Conservation (phyloP, 2,329 filamentous ascomycete species). For the Ramularia endophylla region DNA sequence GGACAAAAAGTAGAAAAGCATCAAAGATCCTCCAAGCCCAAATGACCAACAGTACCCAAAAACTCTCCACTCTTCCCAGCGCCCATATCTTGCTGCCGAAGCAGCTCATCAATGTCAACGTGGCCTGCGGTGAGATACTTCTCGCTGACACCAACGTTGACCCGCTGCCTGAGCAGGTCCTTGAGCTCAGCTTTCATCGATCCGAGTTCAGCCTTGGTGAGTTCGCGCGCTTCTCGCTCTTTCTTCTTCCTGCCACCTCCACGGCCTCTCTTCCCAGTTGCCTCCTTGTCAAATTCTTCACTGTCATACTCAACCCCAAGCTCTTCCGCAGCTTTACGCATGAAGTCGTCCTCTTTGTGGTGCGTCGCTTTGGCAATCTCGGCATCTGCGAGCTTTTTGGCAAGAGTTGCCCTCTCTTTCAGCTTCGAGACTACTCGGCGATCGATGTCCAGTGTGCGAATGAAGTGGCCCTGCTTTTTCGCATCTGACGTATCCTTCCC, state of each 20-base stretch:
- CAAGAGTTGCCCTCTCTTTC: slow-evolving; percentile 68
- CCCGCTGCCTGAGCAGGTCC: slow-evolving; percentile 61
- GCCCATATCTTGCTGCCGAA: slow-evolving; percentile 39
- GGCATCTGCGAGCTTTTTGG: slow-evolving; percentile 83
- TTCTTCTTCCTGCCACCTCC: slow-evolving; percentile 69
- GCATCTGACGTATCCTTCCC: slow-evolving; percentile 42
- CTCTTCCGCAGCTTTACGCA: slow-evolving; percentile 80
- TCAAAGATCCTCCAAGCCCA: slow-evolving; percentile 33
- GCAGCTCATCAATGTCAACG: slow-evolving; percentile 71
- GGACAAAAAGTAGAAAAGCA: slow-evolving; percentile 10
- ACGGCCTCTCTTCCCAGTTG: slow-evolving; percentile 52
- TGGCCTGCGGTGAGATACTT: slow-evolving; percentile 74
- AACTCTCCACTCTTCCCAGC: slow-evolving; percentile 62
- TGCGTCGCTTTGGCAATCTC: slow-evolving; percentile 81
- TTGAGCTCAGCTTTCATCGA: slow-evolving; percentile 66
- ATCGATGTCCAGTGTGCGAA: slow-evolving; percentile 78
- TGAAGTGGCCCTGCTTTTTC: slow-evolving; percentile 54
- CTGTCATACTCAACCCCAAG: slow-evolving; percentile 90
- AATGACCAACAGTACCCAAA: slow-evolving; percentile 50
- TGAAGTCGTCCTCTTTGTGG: slow-evolving; percentile 75
- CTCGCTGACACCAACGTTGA: slow-evolving; percentile 86
- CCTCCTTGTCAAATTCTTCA: slow-evolving; percentile 68
- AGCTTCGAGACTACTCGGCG: slow-evolving; percentile 69
- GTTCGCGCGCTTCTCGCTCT: slow-evolving; percentile 60
- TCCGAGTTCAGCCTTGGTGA: slow-evolving; percentile 69